Evolutionary conservation across 805 yeast species (phyloP).

Genomic region (Candida argentea): DNA sequence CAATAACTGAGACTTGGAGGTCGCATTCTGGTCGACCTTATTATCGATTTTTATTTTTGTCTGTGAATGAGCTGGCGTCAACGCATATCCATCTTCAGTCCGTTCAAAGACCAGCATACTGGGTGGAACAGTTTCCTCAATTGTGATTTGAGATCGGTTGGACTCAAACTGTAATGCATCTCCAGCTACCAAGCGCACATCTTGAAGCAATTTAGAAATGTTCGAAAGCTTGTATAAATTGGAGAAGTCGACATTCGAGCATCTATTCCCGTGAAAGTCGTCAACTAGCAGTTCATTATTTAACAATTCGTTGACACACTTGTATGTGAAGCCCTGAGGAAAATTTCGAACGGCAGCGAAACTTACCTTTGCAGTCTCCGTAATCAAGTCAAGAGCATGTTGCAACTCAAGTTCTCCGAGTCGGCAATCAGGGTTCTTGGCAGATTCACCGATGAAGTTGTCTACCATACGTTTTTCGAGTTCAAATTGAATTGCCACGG

Average conservation of each 20-base stretch:
- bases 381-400: slow-evolving; percentile 9
- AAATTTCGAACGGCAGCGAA: slow-evolving; percentile 17
- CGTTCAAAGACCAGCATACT: slow-evolving; percentile 1
- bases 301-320: slow-evolving; percentile 46
- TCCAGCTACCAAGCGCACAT: slow-evolving; percentile 13
- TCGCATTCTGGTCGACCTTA: slow-evolving; percentile 9
- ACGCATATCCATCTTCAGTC: slow-evolving; percentile 9
- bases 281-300: slow-evolving; percentile 10
- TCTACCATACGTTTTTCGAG: slow-evolving; percentile 12
- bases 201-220: slow-evolving; percentile 16
- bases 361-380: slow-evolving; percentile 11
- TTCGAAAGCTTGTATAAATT: slow-evolving; percentile 18
- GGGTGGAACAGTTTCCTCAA: slow-evolving; percentile 2
- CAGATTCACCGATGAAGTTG: slow-evolving; percentile 7
- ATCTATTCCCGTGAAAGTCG: slow-evolving; percentile 4
- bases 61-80: slow-evolving; percentile 7
- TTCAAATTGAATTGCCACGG: slow-evolving; percentile 26
- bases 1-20: slow-evolving; percentile 43
- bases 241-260: slow-evolving; percentile 11
- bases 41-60: slow-evolving; percentile 6
- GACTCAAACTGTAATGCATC: slow-evolving; percentile 11
- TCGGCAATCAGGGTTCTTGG: slow-evolving; percentile 2
- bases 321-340: slow-evolving; percentile 45
- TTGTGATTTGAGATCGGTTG: slow-evolving; percentile 9
- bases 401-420: slow-evolving; percentile 2